Evolutionary conservation across 345 rosid species (phyloP).

Genomic region (Anastatica hierochuntica): DNA sequence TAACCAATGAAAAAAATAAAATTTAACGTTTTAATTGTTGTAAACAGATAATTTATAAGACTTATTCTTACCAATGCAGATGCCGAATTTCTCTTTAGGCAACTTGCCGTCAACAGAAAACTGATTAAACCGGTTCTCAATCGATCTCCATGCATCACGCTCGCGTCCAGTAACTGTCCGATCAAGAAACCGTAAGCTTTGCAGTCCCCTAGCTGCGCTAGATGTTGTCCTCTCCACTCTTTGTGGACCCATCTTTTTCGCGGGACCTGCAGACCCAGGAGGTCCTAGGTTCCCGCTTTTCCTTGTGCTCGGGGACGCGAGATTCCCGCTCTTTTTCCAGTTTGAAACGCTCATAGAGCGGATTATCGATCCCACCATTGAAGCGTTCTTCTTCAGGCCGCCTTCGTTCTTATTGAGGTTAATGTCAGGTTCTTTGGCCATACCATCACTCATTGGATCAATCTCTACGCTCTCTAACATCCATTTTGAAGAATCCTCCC

Average conservation of each 20-base stretch:
- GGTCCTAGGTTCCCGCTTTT: conserved; percentile 27
- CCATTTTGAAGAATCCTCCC: conserved; percentile 40
- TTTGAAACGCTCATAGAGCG: conserved; percentile 35
- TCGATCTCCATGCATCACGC: conserved; percentile 70
- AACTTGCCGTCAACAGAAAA: conserved; percentile 50
- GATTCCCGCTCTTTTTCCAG: conserved; percentile 33
- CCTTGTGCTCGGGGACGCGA: conserved; percentile 17
- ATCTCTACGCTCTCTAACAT: conserved; percentile 51
- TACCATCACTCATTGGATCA: conserved; percentile 38
- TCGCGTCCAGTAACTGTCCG: conserved; percentile 67
- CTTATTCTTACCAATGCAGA: conserved; percentile 74
- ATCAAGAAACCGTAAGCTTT: conserved; percentile 77
- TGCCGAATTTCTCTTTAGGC: conserved; percentile 56
- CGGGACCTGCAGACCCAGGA: not conserved
- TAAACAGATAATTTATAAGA: too few species aligned
- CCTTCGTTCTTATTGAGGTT: conserved; percentile 14
- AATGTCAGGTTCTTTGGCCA: conserved; percentile 15
- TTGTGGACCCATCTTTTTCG: conserved; percentile 15
- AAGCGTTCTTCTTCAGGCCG: conserved; percentile 9
- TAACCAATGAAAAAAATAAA: too few species aligned
- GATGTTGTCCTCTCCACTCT: conserved; percentile 49
- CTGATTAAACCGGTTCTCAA: conserved; percentile 65
- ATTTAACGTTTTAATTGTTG: not conserved
- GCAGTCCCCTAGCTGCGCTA: conserved; percentile 60
- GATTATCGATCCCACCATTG: conserved; percentile 29